Percentiles rank a stretch among this genome's conserved stretches.
Evolutionary conservation across 495 filamentous ascomycete genomes (phyloP).

Genomic region (Penicillium paxilli): DNA sequence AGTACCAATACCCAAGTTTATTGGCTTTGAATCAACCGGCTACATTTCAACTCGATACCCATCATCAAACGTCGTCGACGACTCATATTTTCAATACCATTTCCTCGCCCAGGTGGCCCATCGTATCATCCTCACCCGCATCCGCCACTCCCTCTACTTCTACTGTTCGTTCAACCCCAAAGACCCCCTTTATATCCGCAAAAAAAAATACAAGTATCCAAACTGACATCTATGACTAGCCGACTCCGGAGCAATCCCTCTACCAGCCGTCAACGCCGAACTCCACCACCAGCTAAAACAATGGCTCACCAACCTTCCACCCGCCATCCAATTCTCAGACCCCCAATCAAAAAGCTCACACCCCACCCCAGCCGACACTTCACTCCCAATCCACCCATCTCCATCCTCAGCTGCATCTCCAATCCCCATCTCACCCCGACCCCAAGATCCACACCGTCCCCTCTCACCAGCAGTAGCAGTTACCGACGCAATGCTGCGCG

Average conservation of each 20-base stretch:
- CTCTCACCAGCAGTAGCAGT: conserved; percentile 41
- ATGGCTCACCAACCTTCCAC: conserved; percentile 47
- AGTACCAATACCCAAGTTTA: conserved; percentile 51
- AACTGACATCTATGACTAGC: conserved; percentile 22
- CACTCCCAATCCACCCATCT: conserved; percentile 19
- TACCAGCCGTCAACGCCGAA: conserved; percentile 45
- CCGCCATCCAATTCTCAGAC: conserved; percentile 41
- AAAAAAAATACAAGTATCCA: too few species aligned
- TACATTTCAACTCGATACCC: conserved; percentile 30
- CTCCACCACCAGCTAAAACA: conserved; percentile 48
- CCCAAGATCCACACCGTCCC: conserved; percentile 25
- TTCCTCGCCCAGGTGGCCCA: conserved; percentile 52
- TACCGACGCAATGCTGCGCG: conserved; percentile 48
- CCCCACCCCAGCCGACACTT: conserved; percentile 12
- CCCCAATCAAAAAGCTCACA: conserved; percentile 15
- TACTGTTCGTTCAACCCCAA: conserved; percentile 33
- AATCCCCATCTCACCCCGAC: conserved; percentile 18
- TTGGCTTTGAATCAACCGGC: conserved; percentile 40
- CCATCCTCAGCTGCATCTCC: conserved; percentile 28
- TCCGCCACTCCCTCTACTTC: conserved; percentile 49
- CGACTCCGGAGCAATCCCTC: conserved; percentile 46
- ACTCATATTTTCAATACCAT: conserved; percentile 51
- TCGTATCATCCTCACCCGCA: conserved; percentile 49
- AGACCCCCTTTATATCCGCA: neutral
- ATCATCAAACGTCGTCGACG: conserved; percentile 37